These are phyloP conservation scores for Epicoccum nigrum DNA, from an alignment of 2,329 filamentous ascomycete genomes.

Conservation along the genomic window DNA sequence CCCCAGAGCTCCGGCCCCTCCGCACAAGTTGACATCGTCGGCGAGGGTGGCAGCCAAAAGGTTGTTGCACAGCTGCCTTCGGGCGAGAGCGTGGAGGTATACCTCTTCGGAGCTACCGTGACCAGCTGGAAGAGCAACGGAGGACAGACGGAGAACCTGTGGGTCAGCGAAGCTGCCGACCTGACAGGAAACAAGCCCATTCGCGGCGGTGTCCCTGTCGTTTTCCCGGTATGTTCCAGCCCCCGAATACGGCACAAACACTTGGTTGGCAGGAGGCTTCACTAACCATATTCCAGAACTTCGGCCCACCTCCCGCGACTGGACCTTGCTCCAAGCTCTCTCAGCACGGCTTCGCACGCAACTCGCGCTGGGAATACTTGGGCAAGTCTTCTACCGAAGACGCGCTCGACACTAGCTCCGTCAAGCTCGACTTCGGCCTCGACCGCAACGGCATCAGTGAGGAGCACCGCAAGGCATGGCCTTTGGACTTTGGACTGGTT, in stretches of 20 bases:
- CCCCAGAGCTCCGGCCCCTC: constrained; percentile 66
- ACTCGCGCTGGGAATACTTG: constrained; percentile 89
- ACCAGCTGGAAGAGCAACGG: constrained; percentile 87
- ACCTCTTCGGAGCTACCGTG: constrained; percentile 92
- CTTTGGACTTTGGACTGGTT: constrained; percentile 84
- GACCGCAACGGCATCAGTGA: constrained; percentile 73
- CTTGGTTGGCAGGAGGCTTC: not conserved
- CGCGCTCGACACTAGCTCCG: constrained; percentile 58
- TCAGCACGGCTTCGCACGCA: constrained; percentile 94
- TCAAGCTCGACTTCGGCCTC: constrained; percentile 96
- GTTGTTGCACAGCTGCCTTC: constrained; percentile 83
- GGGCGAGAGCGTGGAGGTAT: constrained; percentile 82
- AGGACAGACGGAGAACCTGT: constrained; percentile 78
- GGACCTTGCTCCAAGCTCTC: constrained; percentile 81
- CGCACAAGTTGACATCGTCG: constrained; percentile 78
- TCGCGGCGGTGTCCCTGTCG: constrained; percentile 86
- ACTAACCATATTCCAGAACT: constrained; percentile 64
- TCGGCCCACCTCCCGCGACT: constrained; percentile 75
- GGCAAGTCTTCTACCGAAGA: constrained; percentile 79
- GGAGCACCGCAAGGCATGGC: constrained; percentile 75
- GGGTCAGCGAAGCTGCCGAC: constrained; percentile 78
- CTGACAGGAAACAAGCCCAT: constrained; percentile 90
- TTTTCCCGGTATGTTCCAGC: constrained; percentile 77
- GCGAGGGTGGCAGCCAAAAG: constrained; percentile 71
- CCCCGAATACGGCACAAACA: not conserved